Evolutionary conservation across 2,329 filamentous ascomycete genomes (phyloP).

Genomic region (Trichoderma koningii): DNA sequence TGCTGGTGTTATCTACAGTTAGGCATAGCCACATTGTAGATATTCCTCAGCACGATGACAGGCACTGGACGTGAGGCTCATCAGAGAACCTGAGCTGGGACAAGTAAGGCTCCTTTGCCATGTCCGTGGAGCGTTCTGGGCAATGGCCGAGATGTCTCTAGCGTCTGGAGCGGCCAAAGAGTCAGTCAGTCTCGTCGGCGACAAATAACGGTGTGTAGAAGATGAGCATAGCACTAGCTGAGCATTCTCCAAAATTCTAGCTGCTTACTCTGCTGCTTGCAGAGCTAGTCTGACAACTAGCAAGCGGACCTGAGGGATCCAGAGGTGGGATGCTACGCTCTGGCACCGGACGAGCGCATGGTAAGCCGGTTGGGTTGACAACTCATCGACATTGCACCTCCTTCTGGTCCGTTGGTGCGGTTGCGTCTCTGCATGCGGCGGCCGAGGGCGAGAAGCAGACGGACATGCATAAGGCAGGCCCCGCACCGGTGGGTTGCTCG

Average conservation of each 20-base stretch:
- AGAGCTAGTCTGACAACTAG: background rate
- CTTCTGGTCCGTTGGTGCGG: conserved; percentile 9
- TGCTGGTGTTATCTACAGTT: background rate
- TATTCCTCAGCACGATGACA: background rate
- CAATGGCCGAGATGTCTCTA: background rate
- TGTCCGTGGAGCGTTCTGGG: conserved; percentile 2
- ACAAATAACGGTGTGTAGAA: conserved; percentile 6
- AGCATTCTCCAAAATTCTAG: conserved; percentile 6
- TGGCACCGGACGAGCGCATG: background rate
- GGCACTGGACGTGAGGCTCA: background rate
- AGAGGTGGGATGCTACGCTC: conserved; percentile 6
- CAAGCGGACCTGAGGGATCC: background rate
- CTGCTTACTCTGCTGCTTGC: conserved; percentile 11
- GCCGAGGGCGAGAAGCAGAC: conserved; percentile 4
- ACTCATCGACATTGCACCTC: conserved; percentile 17
- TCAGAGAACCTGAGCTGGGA: background rate
- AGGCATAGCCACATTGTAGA: background rate
- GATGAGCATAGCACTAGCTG: conserved; percentile 24
- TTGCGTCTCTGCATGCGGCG: background rate
- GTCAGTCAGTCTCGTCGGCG: conserved; percentile 9
- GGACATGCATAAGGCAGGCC: conserved; percentile 11
- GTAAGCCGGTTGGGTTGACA: conserved; percentile 16
- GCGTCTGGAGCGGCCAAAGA: background rate
- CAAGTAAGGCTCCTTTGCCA: background rate
- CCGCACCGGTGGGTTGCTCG: conserved; percentile 11